Evolutionary conservation across 495 filamentous ascomycete genomes (phyloP), one percentile per base, ranked within the genome.

Genomic region (Saxispiralis lemnorum): DNA sequence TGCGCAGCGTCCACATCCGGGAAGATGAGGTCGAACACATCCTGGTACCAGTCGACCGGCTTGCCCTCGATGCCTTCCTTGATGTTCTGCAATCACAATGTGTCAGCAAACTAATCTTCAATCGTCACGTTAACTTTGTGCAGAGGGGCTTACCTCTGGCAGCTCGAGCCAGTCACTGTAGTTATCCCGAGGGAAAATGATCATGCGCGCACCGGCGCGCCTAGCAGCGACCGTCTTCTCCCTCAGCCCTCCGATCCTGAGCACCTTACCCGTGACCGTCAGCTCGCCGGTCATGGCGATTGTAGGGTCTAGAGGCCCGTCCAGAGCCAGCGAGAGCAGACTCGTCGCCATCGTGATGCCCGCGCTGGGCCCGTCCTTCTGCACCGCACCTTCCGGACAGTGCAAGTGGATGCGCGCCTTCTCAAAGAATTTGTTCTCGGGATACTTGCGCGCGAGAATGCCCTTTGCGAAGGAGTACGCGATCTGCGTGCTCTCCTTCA

Each of bases 191-290:
- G 92, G 92, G 69, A 99, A 99, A 54, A 99, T 78, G 54, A 99
- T 76, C 67, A 75, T 95, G 66, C 79, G 89, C 46, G 85, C 92
- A 45, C 92, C 92, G 38, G 92, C 89, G 44, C 92, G 71, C 49
- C 87, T 72, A 39, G 92, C 92, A 38, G 92, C 92, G 40, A 99
- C 89, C n/a, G 89, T 93, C 75, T 99, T 99, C 71, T 99, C 92
- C 44, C 92, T 70, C 53, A 99, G 64, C 0, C 92, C 92, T 19
- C 92, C 92, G 64, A 99, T 99, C 53, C 92, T 72, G 43, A 99
- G 65, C 6, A 99, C 88, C 63, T 96, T 96, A 21, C 92, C 92
- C 16, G 92, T 99, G 39, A 99, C 81, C 0, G 92, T 99, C 51
- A 99, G 64, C 64, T 99, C 92, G 51, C 92, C 92, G 16, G 92